Evolutionary conservation across 768 basidiomycete species (phyloP), one percentile per base, ranked within the genome.

Genomic region (Phylloporus arenicola): DNA sequence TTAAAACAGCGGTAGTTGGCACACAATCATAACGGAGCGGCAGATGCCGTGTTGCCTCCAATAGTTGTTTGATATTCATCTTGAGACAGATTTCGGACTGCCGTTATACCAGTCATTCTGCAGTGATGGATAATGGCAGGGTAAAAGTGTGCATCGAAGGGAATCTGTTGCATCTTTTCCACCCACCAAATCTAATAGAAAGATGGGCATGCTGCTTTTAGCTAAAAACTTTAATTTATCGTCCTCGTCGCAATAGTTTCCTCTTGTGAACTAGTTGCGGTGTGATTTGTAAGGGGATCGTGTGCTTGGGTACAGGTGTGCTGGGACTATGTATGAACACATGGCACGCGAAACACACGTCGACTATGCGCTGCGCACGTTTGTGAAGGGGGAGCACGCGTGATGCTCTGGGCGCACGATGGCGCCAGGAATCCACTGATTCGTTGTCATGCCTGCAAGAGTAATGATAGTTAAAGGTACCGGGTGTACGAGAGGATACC

Each of bases 171-270:
- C 46, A 40, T 16, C 48, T 50, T 44, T 37, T 45, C 43, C 11
- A 31, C 39, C 43, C 25, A 62, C 64, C 60, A 53, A 50, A 59
- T 56, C 49, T 51, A n/a, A n/a, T n/a, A 47, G 59, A 62, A 63
- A 57, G 54, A 53, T 57, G 57, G 52, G 44, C 22, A 49, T 47
- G 54, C 59, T 51, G 39, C 53, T 43, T 62, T 62, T 63, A 63
- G 63, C 34, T 45, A 59, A 63, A 27, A 63, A 63, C 63, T 57
- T 59, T 63, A 63, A 62, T 50, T 53, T 53, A 22, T 44, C 43
- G 50, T 56, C 59, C 25, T 62, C 54, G 52, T 53, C 37, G 39
- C 37, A 47, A 60, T 43, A 47, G 34, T 56, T 57, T 46, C 60
- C 54, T 48, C 47, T 38, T 64, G 39, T 29, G 57, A 59, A 43